Base-by-base conservation (phyloP, 768 basidiomycete species). In the Trametes meyenii region DNA sequence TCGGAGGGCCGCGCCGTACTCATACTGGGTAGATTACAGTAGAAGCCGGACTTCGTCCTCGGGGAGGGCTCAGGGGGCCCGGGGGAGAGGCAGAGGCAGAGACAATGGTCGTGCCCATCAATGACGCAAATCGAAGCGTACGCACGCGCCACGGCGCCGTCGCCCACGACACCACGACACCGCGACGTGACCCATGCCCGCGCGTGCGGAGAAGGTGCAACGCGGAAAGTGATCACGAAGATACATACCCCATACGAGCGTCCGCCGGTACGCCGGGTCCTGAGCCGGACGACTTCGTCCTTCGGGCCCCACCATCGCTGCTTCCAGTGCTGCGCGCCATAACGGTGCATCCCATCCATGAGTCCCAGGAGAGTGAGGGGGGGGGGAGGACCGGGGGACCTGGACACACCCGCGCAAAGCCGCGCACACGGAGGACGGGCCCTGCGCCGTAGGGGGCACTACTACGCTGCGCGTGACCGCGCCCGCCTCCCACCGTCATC, bases 391-490 rank as follows among this genome's bases (percentile, higher is more conserved):
- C 50, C n/a, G 3, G 4, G 29, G 29, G 29, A 33, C 29, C 29
- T 46, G 57, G 57, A 58, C 48, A 58, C 57, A 29, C 57, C 50
- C 43, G 33, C 50, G 38, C 57, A 58, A 58, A 58, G 49, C 49
- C 49, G 24, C 49, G 38, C 50, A 58, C 48, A 58, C 57, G 57
- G 57, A 58, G 57, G 46, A 44, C 57, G 57, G 56, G 49, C 57
- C 56, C 14, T 12, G 10, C 23, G 16, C 56, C 56, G 43, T 44
- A 43, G 21, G 29, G 10, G 14, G 16, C 33, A 21, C 36, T 4
- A 29, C 49, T 2, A 13, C 50, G 38, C 5, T 10, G 11, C 40
- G 52, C 53, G 26, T 44, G 53, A 44, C 33, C 42, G 29, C 26
- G 46, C 12, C 5, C 24, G 24, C n/a, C 42, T 42, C 14, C 21